Base-by-base conservation (phyloP, 306 rosid genomes). In the barrel medic (Medicago truncatula) region DNA sequence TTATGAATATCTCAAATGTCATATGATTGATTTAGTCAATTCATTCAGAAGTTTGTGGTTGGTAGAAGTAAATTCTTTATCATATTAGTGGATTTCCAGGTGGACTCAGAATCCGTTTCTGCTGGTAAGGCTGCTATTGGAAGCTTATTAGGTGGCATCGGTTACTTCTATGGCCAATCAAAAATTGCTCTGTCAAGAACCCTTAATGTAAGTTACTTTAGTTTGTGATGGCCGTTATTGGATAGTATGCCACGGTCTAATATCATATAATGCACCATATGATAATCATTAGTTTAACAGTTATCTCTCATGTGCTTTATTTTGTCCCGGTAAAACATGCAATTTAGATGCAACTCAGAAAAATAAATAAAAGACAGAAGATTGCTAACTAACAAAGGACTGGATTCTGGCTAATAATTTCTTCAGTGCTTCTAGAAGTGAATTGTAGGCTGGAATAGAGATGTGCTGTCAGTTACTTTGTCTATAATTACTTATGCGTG, bases 91-190 rank as follows among this genome's bases (percentile, higher is more conserved):
- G 36, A 63, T 78, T 84, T 88, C 66, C 91, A 95, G 99, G 86
- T 92, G 83, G 97, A 92, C 85, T 83, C 85, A 6, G 97, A 95
- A 76, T 86, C 92, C 39, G 41, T 88, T 52, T 65, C 81, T 70
- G 96, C 87, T 80, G 97, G 93, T 67, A 92, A 92, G 91, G 92
- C 93, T 75, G 97, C 99, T 52, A 67, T 95, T 17, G 97, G 92
- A 74, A 95, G 89, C 83, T 79, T 95, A 76, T 79, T 95, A 78
- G 99, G 97, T 81, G 99, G 99, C 78, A 88, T 95, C 2, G 96
- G 99, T 80, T 95, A 92, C 86, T 95, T 89, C 88, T 95, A 86
- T 82, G 99, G 99, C 75, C 97, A 80, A 87, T 95, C 97, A 74
- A 90, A 83, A 86, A 95, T 92, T 79, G 86, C 91, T 4, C 75